Evolutionary conservation across 1,284 basidiomycete genomes (phyloP), one percentile per base, ranked within the genome.

Genomic region (Irpex lacteus): DNA sequence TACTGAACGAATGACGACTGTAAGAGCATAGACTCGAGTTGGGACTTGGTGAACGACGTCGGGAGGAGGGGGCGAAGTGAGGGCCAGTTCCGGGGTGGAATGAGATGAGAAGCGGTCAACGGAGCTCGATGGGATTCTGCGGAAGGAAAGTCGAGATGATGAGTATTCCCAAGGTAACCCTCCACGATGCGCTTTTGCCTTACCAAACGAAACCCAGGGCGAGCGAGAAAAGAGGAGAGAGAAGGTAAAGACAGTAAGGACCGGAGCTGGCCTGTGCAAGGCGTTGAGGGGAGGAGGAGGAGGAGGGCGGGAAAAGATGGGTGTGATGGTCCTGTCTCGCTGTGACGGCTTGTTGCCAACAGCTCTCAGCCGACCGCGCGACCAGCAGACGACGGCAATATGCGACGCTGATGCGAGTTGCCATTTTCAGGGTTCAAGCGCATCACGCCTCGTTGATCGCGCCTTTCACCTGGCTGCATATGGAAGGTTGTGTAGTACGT

Each of bases 1-100:
- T 60, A 50, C 6, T 59, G 60, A 75, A 75, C 55, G 74, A 75
- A 66, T 67, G 74, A 70, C 71, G 65, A 68, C 66, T 68, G 64
- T 67, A 67, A 66, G 70, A 70, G 68, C 67, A 66, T 70, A 69
- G 66, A 69, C 70, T 67, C 69, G 67, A 34, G 59, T 8, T 4
- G 34, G 50, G 66, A 61, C 56, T 26, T 15, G 40, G 54, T 54
- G 36, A 19, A 40, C 55, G 54, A 49, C 34, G n/a, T 37, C 53
- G 18, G 40, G n/a, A 44, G 40, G n/a, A 3, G 40, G 5, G 9
- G 40, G n/a, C 40, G 9, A n/a, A n/a, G 40, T n/a, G 40, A 44
- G 40, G 9, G 5, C 40, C 40, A 44, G 40, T 44, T 44, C n/a
- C 40, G 40, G 40, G 40, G 11, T n/a, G 40, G 40, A 5, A 44